Evolutionary conservation across 2,329 filamentous ascomycete species (phyloP).

Genomic region (Camillea tinctor): DNA sequence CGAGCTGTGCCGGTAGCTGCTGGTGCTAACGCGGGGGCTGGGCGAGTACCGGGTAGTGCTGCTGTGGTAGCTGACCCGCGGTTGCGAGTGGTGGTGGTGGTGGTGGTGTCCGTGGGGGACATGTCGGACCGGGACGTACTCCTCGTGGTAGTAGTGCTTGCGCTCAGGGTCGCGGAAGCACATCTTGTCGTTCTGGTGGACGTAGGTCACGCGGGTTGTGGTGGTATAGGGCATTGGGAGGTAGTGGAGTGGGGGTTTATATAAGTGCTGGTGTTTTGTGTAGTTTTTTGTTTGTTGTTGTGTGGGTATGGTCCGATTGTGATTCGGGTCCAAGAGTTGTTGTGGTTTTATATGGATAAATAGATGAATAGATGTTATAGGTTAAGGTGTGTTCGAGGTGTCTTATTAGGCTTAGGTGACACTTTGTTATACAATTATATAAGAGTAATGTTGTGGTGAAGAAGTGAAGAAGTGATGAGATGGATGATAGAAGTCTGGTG

Average conservation of each 20-base stretch:
- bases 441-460: background rate
- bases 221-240: constrained; percentile 13
- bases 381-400: background rate
- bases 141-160: constrained; percentile 57
- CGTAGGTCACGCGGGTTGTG: constrained; percentile 12
- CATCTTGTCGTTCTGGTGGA: constrained; percentile 38
- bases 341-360: too few relatives aligned
- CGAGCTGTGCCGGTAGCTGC: constrained; percentile 33
- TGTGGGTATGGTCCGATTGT: background rate
- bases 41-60: constrained; percentile 22
- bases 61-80: constrained; percentile 32
- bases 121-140: constrained; percentile 47
- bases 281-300: background rate
- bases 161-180: constrained; percentile 48
- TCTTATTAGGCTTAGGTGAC: background rate
- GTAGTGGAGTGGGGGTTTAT: background rate
- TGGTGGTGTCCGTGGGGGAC: constrained; percentile 33
- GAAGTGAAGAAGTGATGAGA: background rate
- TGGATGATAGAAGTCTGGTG: background rate
- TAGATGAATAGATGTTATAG: too few relatives aligned
- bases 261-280: background rate
- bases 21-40: constrained; percentile 43
- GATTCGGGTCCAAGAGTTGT: too few relatives aligned
- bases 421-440: background rate
- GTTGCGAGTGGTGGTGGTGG: constrained; percentile 37